A percentile compares a stretch with the other conserved stretches of the same genome.
Evolutionary conservation across 2,329 filamentous ascomycete genomes (phyloP).

Genomic region (Pezicula rhizophila): DNA sequence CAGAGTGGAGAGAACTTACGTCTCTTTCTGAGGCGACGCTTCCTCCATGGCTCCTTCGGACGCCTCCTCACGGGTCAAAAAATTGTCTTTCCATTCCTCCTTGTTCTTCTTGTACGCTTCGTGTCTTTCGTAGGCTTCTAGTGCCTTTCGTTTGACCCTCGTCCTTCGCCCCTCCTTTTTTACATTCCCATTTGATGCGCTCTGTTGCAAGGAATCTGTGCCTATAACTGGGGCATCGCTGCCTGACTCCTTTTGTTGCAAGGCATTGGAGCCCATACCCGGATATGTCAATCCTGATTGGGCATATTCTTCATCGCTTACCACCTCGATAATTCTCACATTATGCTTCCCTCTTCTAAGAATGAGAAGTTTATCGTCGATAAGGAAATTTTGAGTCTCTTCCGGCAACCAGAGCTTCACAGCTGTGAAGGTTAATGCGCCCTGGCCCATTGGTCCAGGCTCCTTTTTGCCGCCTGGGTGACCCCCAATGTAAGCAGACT

Average conservation of each 20-base stretch:
- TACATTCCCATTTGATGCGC: too few relatives aligned
- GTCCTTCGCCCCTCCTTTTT: too few relatives aligned
- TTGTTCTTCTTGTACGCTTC: too few relatives aligned
- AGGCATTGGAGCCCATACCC: background rate
- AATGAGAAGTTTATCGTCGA: slow-evolving; percentile 53
- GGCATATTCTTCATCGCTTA: slow-evolving; percentile 43
- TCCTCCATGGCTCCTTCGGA: background rate
- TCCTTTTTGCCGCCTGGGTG: slow-evolving; percentile 36
- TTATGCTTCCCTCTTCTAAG: slow-evolving; percentile 60
- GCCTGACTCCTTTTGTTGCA: background rate
- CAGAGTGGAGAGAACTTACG: slow-evolving; percentile 1
- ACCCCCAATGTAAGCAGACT: slow-evolving; percentile 57
- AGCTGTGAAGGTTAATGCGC: slow-evolving; percentile 53
- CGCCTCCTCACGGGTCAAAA: background rate
- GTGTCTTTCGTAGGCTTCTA: too few relatives aligned
- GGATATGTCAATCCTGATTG: background rate
- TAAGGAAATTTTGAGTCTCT: slow-evolving; percentile 54
- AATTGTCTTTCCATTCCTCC: background rate
- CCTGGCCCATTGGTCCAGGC: slow-evolving; percentile 35
- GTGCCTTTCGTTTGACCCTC: too few relatives aligned
- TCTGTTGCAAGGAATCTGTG: too few relatives aligned
- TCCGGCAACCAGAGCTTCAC: slow-evolving; percentile 53
- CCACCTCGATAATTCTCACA: slow-evolving; percentile 53
- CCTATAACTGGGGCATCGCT: background rate
- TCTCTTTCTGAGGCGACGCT: background rate